Evolutionary conservation across 1,284 basidiomycete genomes (phyloP).

Genomic region (Heterobasidion irregulare): DNA sequence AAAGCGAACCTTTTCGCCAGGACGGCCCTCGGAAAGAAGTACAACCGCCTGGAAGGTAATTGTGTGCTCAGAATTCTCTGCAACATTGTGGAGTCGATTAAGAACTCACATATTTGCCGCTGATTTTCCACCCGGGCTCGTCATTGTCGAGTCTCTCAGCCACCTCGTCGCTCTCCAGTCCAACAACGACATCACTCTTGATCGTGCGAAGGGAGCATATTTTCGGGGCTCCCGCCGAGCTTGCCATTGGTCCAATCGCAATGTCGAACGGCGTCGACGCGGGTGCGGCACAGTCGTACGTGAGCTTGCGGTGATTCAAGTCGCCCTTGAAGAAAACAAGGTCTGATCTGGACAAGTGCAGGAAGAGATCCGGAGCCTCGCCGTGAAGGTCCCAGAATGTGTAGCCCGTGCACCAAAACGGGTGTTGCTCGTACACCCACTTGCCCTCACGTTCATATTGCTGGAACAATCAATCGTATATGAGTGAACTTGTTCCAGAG

Average conservation of each 20-base stretch:
- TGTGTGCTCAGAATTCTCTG: neutral
- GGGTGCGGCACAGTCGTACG: slow-evolving; percentile 86
- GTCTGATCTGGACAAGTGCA: slow-evolving; percentile 85
- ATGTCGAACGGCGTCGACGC: slow-evolving; percentile 85
- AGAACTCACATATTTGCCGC: slow-evolving; percentile 81
- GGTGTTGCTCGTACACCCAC: slow-evolving; percentile 95
- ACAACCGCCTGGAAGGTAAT: slow-evolving; percentile 61
- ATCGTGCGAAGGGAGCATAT: slow-evolving; percentile 72
- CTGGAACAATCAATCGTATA: slow-evolving; percentile 25
- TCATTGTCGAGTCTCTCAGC: slow-evolving; percentile 79
- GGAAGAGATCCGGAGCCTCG: slow-evolving; percentile 91
- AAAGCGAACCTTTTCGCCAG: slow-evolving; percentile 74
- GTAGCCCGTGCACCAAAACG: slow-evolving; percentile 96
- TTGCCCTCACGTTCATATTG: slow-evolving; percentile 91
- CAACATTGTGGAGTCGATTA: neutral
- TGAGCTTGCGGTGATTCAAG: slow-evolving; percentile 67
- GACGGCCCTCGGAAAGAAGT: slow-evolving; percentile 77
- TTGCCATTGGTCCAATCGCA: slow-evolving; percentile 92
- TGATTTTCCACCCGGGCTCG: slow-evolving; percentile 96
- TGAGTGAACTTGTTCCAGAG: neutral
- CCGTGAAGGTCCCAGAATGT: slow-evolving; percentile 89
- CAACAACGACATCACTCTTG: slow-evolving; percentile 81
- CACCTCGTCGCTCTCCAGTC: slow-evolving; percentile 63
- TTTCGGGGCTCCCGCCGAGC: slow-evolving; percentile 66
- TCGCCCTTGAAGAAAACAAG: slow-evolving; percentile 97